Conservation (phyloP, 2,329 filamentous ascomycete species). For the Neoscytalidium dimidiatum region DNA sequence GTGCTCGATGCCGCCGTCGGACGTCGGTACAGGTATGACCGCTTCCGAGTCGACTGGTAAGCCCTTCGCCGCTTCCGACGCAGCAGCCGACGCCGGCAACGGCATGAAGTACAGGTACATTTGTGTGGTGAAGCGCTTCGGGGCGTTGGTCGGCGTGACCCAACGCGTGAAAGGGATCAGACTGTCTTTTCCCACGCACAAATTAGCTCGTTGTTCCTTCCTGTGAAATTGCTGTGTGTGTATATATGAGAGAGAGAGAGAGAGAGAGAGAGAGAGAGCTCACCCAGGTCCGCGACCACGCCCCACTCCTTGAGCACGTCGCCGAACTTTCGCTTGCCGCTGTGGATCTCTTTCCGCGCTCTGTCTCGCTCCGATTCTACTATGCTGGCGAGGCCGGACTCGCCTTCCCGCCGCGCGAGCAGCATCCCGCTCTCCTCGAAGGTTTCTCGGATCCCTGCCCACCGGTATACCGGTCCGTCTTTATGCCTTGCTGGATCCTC, state of each 20-base stretch:
- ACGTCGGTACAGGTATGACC: constrained; percentile 68
- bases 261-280: constrained; percentile 23
- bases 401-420: constrained; percentile 57
- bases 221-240: too few species aligned
- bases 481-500: constrained; percentile 56
- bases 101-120: constrained; percentile 96
- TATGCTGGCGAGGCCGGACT: constrained; percentile 48
- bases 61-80: constrained; percentile 30
- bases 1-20: constrained; percentile 69
- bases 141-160: constrained; percentile 75
- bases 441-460: constrained; percentile 84
- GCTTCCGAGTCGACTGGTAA: constrained; percentile 47
- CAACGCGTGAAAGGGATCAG: constrained; percentile 86
- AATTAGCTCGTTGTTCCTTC: too few species aligned
- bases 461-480: constrained; percentile 73
- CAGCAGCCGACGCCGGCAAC: constrained; percentile 22
- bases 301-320: constrained; percentile 64
- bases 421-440: constrained; percentile 95
- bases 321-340: constrained; percentile 63
- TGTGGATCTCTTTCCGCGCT: constrained; percentile 70
- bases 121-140: constrained; percentile 85
- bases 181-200: constrained; percentile 51
- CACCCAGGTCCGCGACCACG: constrained; percentile 67
- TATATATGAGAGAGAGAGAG: too few species aligned
- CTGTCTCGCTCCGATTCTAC: constrained; percentile 61